phyloP scores from a whole-genome alignment of 805 yeast genomes.

The Saccharomycopsis guyanensis region DNA sequence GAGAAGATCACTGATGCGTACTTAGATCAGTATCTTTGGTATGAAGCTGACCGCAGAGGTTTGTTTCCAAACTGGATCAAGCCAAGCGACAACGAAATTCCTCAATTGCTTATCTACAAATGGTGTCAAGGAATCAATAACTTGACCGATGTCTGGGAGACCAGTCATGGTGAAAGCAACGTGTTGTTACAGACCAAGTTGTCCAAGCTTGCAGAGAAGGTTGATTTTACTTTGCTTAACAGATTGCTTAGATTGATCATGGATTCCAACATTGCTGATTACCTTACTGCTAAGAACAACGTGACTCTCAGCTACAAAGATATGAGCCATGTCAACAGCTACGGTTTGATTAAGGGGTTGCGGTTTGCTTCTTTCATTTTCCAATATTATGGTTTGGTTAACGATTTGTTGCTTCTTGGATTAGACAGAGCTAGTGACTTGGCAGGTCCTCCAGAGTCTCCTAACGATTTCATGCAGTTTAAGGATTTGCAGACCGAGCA shows the following conservation, averaged over 20 bases:
- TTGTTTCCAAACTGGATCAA: conserved; percentile 95
- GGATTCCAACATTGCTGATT: conserved; percentile 91
- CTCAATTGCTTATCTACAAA: conserved; percentile 84
- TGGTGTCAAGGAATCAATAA: conserved; percentile 93
- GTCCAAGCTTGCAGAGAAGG: conserved; percentile 68
- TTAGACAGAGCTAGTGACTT: conserved; percentile 78
- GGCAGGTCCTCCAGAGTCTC: conserved; percentile 68
- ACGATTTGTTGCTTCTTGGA: conserved; percentile 79
- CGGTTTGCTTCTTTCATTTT: conserved; percentile 85
- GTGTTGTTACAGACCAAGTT: conserved; percentile 79
- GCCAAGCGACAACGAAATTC: conserved; percentile 89
- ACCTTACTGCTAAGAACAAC: conserved; percentile 86
- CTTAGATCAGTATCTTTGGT: conserved; percentile 92
- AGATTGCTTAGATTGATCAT: conserved; percentile 71
- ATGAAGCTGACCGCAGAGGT: conserved; percentile 80
- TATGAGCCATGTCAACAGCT: conserved; percentile 87
- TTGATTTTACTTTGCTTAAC: conserved; percentile 82
- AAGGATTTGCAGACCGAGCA: conserved; percentile 49
- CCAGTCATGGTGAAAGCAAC: conserved; percentile 62
- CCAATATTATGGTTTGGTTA: conserved; percentile 82
- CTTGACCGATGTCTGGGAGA: conserved; percentile 70
- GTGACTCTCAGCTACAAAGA: conserved; percentile 79
- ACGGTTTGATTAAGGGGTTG: conserved; percentile 81
- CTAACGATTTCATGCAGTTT: conserved; percentile 75
- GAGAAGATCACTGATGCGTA: conserved; percentile 97